phyloP scores from a whole-genome alignment of 257 asterid genomes.

The Solanum gracilifrons region DNA sequence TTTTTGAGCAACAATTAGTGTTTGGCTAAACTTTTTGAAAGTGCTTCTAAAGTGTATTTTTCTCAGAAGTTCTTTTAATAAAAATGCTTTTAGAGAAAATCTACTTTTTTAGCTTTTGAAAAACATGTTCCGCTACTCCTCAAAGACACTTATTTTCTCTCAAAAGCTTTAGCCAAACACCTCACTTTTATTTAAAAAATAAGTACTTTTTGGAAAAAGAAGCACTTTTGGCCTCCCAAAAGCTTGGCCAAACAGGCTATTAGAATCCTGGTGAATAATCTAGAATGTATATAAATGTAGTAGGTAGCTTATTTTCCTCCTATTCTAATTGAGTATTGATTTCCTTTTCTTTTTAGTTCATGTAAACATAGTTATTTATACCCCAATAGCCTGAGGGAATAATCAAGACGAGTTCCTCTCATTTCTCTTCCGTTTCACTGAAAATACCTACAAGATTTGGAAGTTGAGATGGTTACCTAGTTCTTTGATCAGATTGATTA shows the following conservation, averaged over 20 bases:
- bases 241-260: not conserved
- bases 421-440: not conserved
- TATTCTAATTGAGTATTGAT: not conserved
- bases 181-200: not conserved
- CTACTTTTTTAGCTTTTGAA: not conserved
- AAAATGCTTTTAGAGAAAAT: not conserved
- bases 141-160: not conserved
- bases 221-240: not conserved
- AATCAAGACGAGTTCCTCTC: not conserved
- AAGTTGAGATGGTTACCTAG: not conserved
- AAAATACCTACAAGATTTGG: not conserved
- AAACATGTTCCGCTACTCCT: not conserved
- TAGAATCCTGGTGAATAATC: not conserved
- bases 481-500: not conserved
- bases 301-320: not conserved
- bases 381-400: not conserved
- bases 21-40: not conserved
- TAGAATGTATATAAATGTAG: not conserved
- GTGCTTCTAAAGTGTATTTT: not conserved
- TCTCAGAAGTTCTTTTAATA: not conserved
- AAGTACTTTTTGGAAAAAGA: not conserved
- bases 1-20: not conserved
- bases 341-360: not conserved
- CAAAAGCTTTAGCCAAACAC: not conserved
- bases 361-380: not conserved